Evolutionary conservation across 805 yeast genomes (phyloP).

Genomic region (Torulaspora microellipsoides): DNA sequence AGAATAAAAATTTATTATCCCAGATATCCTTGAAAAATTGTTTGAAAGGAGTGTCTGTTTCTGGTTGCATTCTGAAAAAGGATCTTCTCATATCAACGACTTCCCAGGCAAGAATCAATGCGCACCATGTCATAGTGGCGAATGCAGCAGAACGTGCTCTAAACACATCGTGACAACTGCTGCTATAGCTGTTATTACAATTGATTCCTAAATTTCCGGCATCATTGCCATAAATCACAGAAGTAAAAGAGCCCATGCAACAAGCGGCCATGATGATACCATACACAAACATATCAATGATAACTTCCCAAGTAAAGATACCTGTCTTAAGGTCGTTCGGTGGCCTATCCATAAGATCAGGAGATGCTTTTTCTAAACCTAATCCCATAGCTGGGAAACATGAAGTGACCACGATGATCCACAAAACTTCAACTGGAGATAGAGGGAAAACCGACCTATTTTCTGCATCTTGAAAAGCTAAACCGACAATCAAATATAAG

Average conservation of each 20-base stretch:
- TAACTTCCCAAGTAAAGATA: constrained; percentile 66
- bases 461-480: constrained; percentile 68
- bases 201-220: constrained; percentile 57
- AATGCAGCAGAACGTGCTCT: constrained; percentile 73
- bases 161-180: constrained; percentile 58
- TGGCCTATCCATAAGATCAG: constrained; percentile 90
- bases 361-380: constrained; percentile 95
- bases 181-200: constrained; percentile 52
- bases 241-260: constrained; percentile 62
- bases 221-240: constrained; percentile 64
- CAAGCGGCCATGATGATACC: constrained; percentile 71
- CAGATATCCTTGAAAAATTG: constrained; percentile 63
- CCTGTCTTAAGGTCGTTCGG: constrained; percentile 84
- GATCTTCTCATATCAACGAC: constrained; percentile 69
- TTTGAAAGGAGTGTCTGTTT: constrained; percentile 52
- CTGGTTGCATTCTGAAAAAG: constrained; percentile 65
- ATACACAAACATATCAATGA: constrained; percentile 64
- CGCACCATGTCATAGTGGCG: constrained; percentile 83
- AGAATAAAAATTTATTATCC: constrained; percentile 71
- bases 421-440: constrained; percentile 94
- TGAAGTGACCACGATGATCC: constrained; percentile 96
- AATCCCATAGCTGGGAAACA: constrained; percentile 98
- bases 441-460: constrained; percentile 81
- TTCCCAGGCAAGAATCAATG: constrained; percentile 79
- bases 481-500: constrained; percentile 72